phyloP scores from a whole-genome alignment of 2,329 filamentous ascomycete species.

The Sporothrix phasma region DNA sequence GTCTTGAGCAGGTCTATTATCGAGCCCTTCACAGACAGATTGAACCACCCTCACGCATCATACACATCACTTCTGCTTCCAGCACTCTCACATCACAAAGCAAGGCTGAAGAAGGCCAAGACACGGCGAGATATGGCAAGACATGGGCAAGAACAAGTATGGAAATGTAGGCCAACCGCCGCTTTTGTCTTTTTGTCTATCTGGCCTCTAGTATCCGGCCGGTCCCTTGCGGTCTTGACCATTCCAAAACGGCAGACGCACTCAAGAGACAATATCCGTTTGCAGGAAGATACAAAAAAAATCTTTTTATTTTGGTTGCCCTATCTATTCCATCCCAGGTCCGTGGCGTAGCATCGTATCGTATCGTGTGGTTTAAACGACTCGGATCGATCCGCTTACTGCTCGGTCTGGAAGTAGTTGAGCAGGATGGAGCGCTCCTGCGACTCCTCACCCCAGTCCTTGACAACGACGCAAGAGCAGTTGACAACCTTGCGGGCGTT shows the following conservation, averaged over 20 bases:
- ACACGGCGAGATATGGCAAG: background rate
- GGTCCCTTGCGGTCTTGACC: background rate
- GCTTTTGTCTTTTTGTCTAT: slow-evolving; percentile 14
- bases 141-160: background rate
- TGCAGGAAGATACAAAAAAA: background rate
- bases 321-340: background rate
- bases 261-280: background rate
- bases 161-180: background rate
- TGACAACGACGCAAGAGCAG: slow-evolving; percentile 99
- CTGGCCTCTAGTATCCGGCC: slow-evolving; percentile 12
- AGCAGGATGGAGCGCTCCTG: slow-evolving; percentile 98
- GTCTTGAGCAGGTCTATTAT: too few species aligned
- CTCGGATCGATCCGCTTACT: slow-evolving; percentile 37
- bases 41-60: too few species aligned
- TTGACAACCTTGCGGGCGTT: slow-evolving; percentile 99
- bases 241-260: background rate
- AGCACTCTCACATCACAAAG: background rate
- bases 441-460: slow-evolving; percentile 99
- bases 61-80: background rate
- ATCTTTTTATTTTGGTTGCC: slow-evolving; percentile 7
- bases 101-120: background rate
- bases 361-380: background rate
- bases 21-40: too few species aligned
- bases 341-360: background rate
- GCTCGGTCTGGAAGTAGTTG: slow-evolving; percentile 99